Base-by-base conservation (phyloP, 2,329 filamentous ascomycete species). In the Lachnellula subtilissima region DNA sequence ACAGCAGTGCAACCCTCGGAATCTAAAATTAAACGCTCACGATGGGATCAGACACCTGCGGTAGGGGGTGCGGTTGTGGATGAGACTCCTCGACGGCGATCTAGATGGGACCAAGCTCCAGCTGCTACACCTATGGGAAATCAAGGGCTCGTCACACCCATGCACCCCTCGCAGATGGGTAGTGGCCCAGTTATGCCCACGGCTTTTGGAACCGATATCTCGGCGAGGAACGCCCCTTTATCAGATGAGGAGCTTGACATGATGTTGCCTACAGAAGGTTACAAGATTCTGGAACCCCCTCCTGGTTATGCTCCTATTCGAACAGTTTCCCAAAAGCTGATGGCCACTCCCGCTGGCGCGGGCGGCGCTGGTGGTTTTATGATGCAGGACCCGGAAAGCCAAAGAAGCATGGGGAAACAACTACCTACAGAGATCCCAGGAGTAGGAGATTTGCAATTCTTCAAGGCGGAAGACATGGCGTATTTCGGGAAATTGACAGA, bases 401-500 rank as follows among this genome's bases (percentile, higher is more conserved):
- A 86, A 57, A 84, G 91, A 61, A 78, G 89, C 50, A 84, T 93
- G 69, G 91, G 91, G 64, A 96, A 95, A 74, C 90, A 95, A 64
- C 84, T 97, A 67, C 91, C 93, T 8, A 96, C 91, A 4, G 93
- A 97, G 69, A 97, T 99, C 39, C 92, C 94, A 3, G 94, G 94
- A 40, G 91, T 99, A 50, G 92, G 92, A 40, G 94, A 99, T 71
- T 76, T 99, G 51, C 92, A 97, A 64, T 99, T 97, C 72, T 96
- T 99, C 81, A 99, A 99, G 75, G 85, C 91, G 1, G 94, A 99
- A 72, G 94, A 99, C 73, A 97, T 97, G 91, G 87, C 90, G 40
- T 99, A 99, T 75, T 99, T 99, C 68, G 92, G 93, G 57, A 97
- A 99, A 77, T 83, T 99, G 42, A 93, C 96, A 22, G 94, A 99